These are phyloP conservation scores for Planoprotostelium fungivorum DNA, from an alignment of 78 protist species.

Conservation along the genomic window DNA sequence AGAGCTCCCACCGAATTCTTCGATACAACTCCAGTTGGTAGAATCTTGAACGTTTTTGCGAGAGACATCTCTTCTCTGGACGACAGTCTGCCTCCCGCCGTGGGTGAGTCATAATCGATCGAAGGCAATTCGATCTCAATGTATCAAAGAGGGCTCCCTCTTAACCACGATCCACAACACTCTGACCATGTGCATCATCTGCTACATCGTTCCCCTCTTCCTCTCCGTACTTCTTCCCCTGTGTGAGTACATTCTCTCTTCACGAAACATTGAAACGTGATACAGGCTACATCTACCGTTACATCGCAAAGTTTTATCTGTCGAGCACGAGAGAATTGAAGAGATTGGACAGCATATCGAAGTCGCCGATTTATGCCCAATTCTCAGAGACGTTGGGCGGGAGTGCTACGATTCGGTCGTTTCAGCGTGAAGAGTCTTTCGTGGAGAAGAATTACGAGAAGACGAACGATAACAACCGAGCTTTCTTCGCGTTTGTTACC, in stretches of 20 bases:
- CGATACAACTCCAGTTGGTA: slow-evolving; percentile 97
- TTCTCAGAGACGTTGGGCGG: slow-evolving; percentile 73
- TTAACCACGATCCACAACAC: neutral
- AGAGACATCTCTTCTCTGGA: slow-evolving; percentile 42
- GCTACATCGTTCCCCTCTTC: neutral
- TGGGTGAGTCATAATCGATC: neutral
- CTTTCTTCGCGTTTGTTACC: neutral
- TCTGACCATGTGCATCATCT: neutral
- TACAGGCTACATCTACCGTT: neutral
- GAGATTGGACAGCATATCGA: slow-evolving; percentile 68
- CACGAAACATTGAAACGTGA: neutral
- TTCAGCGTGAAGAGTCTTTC: neutral
- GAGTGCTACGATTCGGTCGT: slow-evolving; percentile 53
- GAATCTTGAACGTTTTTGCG: slow-evolving; percentile 97
- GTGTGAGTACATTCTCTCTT: neutral
- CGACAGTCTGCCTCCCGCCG: neutral
- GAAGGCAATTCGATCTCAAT: neutral
- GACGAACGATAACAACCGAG: neutral
- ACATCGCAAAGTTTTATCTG: slow-evolving; percentile 21
- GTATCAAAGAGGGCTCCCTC: neutral
- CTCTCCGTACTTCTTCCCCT: neutral
- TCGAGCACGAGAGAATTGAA: slow-evolving; percentile 64
- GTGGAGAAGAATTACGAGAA: neutral
- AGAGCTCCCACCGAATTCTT: slow-evolving; percentile 91
- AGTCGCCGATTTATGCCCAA: slow-evolving; percentile 78